A percentile compares a stretch with the other conserved stretches of the same genome.
Conservation (phyloP, 169 alveolate genomes). For the Plasmodium yoelii region DNA sequence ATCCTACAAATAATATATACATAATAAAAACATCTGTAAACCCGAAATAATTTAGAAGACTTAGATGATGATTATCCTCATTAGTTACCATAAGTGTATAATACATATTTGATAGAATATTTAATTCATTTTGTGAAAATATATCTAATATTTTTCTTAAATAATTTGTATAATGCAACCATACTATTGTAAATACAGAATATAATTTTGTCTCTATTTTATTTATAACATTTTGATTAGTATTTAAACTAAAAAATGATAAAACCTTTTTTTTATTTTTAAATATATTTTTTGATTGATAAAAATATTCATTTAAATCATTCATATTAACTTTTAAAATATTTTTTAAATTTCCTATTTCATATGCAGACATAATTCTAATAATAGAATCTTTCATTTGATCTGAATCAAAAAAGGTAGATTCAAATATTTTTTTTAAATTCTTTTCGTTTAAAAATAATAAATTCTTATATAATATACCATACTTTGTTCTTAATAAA, state of each 20-base stretch:
- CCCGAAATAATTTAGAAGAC: constrained; percentile 53
- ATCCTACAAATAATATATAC: constrained; percentile 14
- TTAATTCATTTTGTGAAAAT: constrained; percentile 35
- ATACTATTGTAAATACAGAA: constrained; percentile 63
- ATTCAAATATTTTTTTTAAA: constrained; percentile 65
- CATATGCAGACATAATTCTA: constrained; percentile 63
- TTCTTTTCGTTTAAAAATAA: constrained; percentile 49
- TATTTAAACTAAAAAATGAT: constrained; percentile 53
- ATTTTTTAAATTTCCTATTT: constrained; percentile 39
- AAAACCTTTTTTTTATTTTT: constrained; percentile 33
- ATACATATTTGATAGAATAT: constrained; percentile 35
- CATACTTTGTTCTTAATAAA: constrained; percentile 40
- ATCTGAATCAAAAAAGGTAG: constrained; percentile 63
- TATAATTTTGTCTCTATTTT: constrained; percentile 46
- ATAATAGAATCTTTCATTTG: constrained; percentile 60
- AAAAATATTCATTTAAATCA: constrained; percentile 43
- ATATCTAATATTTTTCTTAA: constrained; percentile 61
- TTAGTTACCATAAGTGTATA: constrained; percentile 25
- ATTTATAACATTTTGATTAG: constrained; percentile 38
- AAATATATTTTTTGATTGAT: constrained; percentile 30
- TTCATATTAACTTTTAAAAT: constrained; percentile 47
- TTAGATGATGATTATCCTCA: constrained; percentile 36
- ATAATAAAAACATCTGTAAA: constrained; percentile 60
- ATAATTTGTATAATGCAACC: constrained; percentile 73
- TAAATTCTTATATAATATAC: constrained; percentile 27